Base-by-base conservation (phyloP, 257 asterid species). In the Solanum tacnaense region DNA sequence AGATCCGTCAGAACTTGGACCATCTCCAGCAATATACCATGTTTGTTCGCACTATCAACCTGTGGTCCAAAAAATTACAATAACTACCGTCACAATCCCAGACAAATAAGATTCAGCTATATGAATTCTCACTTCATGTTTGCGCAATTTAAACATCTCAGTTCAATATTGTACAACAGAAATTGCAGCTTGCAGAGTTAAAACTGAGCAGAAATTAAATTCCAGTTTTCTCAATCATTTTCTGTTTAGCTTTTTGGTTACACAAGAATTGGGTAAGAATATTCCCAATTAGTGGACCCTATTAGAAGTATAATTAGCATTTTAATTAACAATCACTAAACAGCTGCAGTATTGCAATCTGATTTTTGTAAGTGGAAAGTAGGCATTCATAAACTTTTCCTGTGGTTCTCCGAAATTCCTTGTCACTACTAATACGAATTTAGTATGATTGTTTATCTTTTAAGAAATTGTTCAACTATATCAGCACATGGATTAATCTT, bases 1-100 rank as follows among this genome's bases (percentile, higher is more conserved):
- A 95, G 94, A 90, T 95, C 99, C 1, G 98, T 95, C 72, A 95
- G 92, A 91, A 96, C 96, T 91, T 96, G 99, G 89, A 96, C 99
- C 97, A 95, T 94, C 71, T 94, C 98, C 89, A 96, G 94, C 82
- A 96, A 90, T 90, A 93, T 91, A 85, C 99, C 99, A 9, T 93
- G 94, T 92, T 96, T 97, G 88, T 97, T 97, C 73, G 96, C 94
- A 84, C 99, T 96, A 75, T 96, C 99, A 75, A 95, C 93, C 99
- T 96, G 93, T 83, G 67, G 83, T 15, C 89, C 84, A 85, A 85
- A 78, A 78, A 73, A 73, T 7, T 20, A 39, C 74, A 60, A 25
- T 9, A 38, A 41, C 67, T 44, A 15, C n/a, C n/a, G 62, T 15
- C 84, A 39, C 13, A 76, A 8, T 78, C 7, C 3, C 76, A 15